Evolutionary conservation across 2,329 filamentous ascomycete species (phyloP), one percentile per base, ranked within the genome.

Genomic region (Xylariaceae sp.): DNA sequence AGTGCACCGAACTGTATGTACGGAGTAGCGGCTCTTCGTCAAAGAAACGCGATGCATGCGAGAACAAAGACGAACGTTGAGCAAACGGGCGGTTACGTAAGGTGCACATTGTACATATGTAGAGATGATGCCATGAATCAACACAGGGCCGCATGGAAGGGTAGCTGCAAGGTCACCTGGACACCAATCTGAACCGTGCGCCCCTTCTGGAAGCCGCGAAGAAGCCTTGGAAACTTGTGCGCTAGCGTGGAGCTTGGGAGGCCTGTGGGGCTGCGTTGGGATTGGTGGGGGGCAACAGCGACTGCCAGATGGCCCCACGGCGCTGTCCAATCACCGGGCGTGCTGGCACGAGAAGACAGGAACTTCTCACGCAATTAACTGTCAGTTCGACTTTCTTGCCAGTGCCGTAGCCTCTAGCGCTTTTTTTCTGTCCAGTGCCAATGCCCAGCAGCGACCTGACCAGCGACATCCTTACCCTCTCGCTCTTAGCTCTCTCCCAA

Each of bases 191-290:
- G 68, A 61, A 55, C 68, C 62, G 66, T 70, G 68, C 68, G 39
- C 60, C 65, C 23, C 61, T 70, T 70, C 68, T 68, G 62, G 68
- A 70, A 70, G 65, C 49, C 67, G 64, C 66, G 62, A 68, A 69
- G 68, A 70, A 69, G 65, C 60, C 53, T 58, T 60, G 57, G 58
- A 56, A 59, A 34, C 49, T 30, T 35, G 48, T 45, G 51, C 48
- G 49, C 44, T n/a, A 47, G 37, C 37, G 37, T 13, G 11, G 51
- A 49, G 30, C 55, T 53, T 49, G 57, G 52, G 44, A 30, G 23
- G 17, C 49, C 4, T 6, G 50, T 56, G 58, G 59, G 64, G 57
- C 39, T n/a, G 30, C 23, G 39, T 45, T 37, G 30, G 51, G 39
- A n/a, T 18, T 39, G 53, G 52, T 59, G 61, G 62, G 54, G 59